Evolutionary conservation across 768 basidiomycete species (phyloP), one percentile per base, ranked within the genome.

Genomic region (Gloeopeniophorella convolvens): DNA sequence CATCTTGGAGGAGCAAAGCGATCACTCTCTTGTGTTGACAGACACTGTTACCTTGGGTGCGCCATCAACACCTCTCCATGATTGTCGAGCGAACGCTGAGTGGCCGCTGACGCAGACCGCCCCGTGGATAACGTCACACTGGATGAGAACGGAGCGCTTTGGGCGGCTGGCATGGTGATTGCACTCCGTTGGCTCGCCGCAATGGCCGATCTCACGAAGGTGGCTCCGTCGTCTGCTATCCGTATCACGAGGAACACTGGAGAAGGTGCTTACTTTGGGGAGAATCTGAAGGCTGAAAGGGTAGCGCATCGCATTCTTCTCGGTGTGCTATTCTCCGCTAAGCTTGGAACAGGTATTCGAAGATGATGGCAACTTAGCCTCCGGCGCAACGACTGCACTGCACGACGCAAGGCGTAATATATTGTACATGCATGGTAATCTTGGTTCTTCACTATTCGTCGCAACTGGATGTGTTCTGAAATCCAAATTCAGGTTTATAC

Each of bases 321-420:
- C 8, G 6, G 28, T 37, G 10, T 12, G 33, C 51, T 30, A 54
- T 58, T 33, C 43, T 59, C 46, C 35, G 54, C 40, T 46, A 36
- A n/a, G n/a, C n/a, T n/a, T n/a, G n/a, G 36, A 4, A 12, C 54
- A 85, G 82, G 70, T 77, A 9, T 85, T 88, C 50, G 80, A 85
- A 62, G 83, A 88, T 62, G 70, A 80, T 50, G 85, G 86, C 8
- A 66, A 61, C 3, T 42, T 82, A 21, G 75, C 77, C 10, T 76
- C 77, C 13, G 79, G 74, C 6, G 67, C 72, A 30, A 89, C 85
- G 2, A 68, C 74, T 1, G 82, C 66, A 3, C 79, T 70, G 13
- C 75, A 81, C 57, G 82, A 84, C 58, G 63, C 74, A 2, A 57
- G 72, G 55, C 68, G 78, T 41, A 64, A 66, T 16, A 69, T 59